Conservation (phyloP, 164 flowering plant genomes). For the Vitis riparia region DNA sequence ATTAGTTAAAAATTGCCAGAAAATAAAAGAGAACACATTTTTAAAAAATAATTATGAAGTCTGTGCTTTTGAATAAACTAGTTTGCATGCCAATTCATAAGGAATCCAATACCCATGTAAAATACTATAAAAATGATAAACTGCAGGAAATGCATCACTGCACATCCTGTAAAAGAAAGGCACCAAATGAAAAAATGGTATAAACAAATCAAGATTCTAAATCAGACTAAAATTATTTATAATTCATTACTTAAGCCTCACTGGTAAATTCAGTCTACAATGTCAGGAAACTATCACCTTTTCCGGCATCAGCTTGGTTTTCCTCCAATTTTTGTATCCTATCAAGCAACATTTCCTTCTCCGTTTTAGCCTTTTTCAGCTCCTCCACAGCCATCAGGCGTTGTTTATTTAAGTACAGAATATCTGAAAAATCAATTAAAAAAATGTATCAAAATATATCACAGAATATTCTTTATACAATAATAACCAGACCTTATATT, state of each 20-base stretch:
- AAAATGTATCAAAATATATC: neutral
- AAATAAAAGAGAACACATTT: no score
- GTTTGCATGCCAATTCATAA: no score
- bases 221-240: neutral
- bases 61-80: no score
- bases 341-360: slow-evolving; percentile 48
- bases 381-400: slow-evolving; percentile 69
- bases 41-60: no score
- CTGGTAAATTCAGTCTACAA: no score
- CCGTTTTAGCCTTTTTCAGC: slow-evolving; percentile 46
- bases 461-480: neutral
- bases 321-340: slow-evolving; percentile 50
- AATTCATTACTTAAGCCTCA: neutral
- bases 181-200: neutral
- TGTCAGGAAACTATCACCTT: slow-evolving; percentile 29
- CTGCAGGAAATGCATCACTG: no score
- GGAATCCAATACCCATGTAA: no score
- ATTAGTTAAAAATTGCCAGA: no score
- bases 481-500: no score
- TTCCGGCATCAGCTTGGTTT: slow-evolving; percentile 23
- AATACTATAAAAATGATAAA: no score
- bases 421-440: slow-evolving; percentile 42
- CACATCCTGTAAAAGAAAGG: neutral
- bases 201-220: neutral
- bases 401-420: slow-evolving; percentile 63